Percentiles rank a stretch among this genome's conserved stretches.
Evolutionary conservation across 768 basidiomycete genomes (phyloP).

Genomic region (Amanita fuliginea): DNA sequence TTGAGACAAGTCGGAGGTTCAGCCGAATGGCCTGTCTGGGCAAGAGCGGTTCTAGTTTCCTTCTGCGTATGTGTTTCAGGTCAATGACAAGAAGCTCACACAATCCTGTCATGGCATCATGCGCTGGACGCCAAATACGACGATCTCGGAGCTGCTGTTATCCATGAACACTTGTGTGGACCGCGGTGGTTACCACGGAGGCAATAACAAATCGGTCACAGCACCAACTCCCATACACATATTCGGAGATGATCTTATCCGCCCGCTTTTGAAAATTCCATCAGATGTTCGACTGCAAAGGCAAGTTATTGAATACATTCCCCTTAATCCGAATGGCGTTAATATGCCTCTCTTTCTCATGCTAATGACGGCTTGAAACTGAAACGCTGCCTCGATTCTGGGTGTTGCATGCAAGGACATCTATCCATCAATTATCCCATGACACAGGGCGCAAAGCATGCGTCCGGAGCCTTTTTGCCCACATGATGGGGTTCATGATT

Average conservation of each 20-base stretch:
- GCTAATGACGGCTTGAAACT: not conserved
- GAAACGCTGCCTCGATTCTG: not conserved
- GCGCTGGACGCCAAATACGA: not conserved
- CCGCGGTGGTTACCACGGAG: not conserved
- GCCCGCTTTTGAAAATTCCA: not conserved
- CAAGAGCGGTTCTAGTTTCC: not conserved
- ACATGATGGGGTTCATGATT: too few species aligned
- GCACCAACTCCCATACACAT: not conserved
- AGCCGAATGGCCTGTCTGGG: not conserved
- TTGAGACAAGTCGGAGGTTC: not conserved
- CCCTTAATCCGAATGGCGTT: not conserved
- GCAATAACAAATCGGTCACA: not conserved
- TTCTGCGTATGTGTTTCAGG: not conserved
- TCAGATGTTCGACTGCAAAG: not conserved
- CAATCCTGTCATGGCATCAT: not conserved
- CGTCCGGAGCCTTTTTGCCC: not conserved
- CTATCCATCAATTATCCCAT: not conserved
- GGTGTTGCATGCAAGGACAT: not conserved
- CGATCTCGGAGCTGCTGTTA: not conserved
- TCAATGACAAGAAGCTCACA: not conserved
- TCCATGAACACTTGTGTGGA: not conserved
- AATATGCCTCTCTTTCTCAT: not conserved
- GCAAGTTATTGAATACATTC: not conserved
- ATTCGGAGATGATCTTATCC: not conserved
- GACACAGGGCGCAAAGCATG: not conserved